A percentile compares a stretch with the other conserved stretches of the same genome.
phyloP scores from a whole-genome alignment of 305 asterid species.

The Striga hermonthica region DNA sequence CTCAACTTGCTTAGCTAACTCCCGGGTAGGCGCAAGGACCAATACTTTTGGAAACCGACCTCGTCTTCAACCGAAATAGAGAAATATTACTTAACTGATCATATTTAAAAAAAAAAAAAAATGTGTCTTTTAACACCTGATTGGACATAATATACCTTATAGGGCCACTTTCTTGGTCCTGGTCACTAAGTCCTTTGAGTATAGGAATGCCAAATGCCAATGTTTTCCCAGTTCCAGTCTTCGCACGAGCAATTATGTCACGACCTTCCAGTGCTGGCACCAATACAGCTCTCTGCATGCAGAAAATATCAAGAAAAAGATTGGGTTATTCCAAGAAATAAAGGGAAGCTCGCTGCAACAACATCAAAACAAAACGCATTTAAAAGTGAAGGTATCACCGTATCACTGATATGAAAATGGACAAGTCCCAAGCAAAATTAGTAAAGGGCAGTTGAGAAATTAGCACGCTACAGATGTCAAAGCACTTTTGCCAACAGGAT shows the following conservation, averaged over 20 bases:
- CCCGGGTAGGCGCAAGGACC: slow-evolving; percentile 90
- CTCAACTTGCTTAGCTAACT: slow-evolving; percentile 87
- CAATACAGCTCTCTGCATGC: slow-evolving; percentile 63
- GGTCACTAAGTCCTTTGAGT: slow-evolving; percentile 53
- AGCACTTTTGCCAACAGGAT: too few relatives aligned
- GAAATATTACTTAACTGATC: slow-evolving; percentile 21
- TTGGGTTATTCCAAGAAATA: background rate
- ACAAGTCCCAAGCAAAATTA: background rate
- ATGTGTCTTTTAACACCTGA: background rate
- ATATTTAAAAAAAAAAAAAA: background rate
- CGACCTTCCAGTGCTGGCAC: slow-evolving; percentile 79
- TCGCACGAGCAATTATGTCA: slow-evolving; percentile 83
- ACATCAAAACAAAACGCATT: background rate
- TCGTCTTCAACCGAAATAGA: slow-evolving; percentile 41
- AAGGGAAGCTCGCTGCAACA: background rate
- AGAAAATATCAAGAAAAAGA: slow-evolving; percentile 8
- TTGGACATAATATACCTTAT: slow-evolving; percentile 41
- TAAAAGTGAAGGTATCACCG: background rate
- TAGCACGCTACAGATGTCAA: too few relatives aligned
- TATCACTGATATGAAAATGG: background rate
- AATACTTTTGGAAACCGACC: slow-evolving; percentile 62
- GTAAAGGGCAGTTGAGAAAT: background rate
- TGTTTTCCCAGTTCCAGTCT: slow-evolving; percentile 90
- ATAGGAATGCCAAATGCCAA: slow-evolving; percentile 84
- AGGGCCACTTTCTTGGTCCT: slow-evolving; percentile 49